These are phyloP conservation scores for Knoxdaviesia proteae DNA, from an alignment of 2,329 filamentous ascomycete genomes.

Conservation along the genomic window DNA sequence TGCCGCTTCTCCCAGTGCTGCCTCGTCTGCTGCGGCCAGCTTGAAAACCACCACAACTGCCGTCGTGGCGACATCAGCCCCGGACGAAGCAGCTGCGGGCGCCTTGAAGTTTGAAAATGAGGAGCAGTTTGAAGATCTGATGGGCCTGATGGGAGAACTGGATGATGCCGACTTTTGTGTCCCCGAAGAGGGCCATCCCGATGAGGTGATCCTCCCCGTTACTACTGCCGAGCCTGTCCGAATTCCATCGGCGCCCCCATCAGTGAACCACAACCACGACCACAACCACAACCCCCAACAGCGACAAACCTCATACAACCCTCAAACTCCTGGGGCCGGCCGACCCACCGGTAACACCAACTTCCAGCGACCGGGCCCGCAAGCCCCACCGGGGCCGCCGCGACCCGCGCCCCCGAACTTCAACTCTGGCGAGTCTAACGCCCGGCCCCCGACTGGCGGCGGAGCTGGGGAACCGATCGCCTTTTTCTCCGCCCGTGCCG, in stretches of 20 bases:
- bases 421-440: constrained; percentile 10
- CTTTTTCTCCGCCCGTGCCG: constrained; percentile 52
- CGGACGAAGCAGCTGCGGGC: too few species aligned
- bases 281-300: constrained; percentile 4
- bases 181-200: constrained; percentile 47
- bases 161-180: constrained; percentile 61
- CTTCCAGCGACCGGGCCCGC: background rate
- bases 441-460: constrained; percentile 7
- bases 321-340: background rate
- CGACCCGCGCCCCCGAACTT: background rate
- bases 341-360: background rate
- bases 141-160: constrained; percentile 29
- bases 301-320: constrained; percentile 7
- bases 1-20: background rate
- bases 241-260: background rate
- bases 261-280: constrained; percentile 1
- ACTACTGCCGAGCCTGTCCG: background rate
- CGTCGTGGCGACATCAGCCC: too few species aligned
- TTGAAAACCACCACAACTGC: background rate
- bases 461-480: constrained; percentile 23
- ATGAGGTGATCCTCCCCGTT: constrained; percentile 44
- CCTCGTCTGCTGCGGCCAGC: background rate
- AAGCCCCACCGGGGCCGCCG: background rate
- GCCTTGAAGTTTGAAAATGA: too few species aligned
- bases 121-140: constrained; percentile 3